phyloP scores from a whole-genome alignment of 106 monocot species.

The Ottelia alismoides region DNA sequence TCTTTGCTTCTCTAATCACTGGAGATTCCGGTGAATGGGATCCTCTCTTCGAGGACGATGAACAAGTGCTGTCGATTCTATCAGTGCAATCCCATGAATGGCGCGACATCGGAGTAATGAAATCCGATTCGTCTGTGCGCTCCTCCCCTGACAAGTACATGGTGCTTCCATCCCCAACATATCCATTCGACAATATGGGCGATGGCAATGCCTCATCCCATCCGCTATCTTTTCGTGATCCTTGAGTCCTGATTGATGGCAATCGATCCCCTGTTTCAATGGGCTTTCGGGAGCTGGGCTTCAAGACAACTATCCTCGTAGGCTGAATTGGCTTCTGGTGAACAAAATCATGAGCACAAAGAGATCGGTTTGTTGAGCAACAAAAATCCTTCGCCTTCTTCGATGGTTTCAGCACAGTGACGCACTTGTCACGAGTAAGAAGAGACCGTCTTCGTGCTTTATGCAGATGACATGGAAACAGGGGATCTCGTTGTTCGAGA shows the following conservation, averaged over 20 bases:
- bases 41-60: constrained; percentile 16
- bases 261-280: constrained; percentile 8
- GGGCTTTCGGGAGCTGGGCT: constrained; percentile 31
- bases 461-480: constrained; percentile 40
- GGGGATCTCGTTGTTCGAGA: constrained; percentile 75
- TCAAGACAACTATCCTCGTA: constrained; percentile 56
- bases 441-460: constrained; percentile 15
- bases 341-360: background rate
- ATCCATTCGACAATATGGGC: constrained; percentile 51
- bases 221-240: background rate
- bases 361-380: background rate
- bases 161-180: constrained; percentile 73
- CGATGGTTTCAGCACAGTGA: constrained; percentile 34
- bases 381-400: background rate
- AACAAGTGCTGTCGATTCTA: constrained; percentile 26
- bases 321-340: constrained; percentile 15
- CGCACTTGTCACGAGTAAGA: constrained; percentile 17
- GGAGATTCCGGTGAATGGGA: constrained; percentile 36
- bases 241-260: constrained; percentile 3
- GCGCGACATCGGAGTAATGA: constrained; percentile 20
- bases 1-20: constrained; percentile 56
- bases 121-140: constrained; percentile 23
- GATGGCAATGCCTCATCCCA: constrained; percentile 22
- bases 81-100: constrained; percentile 28
- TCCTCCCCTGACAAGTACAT: constrained; percentile 25